Evolutionary conservation across 1,284 basidiomycete genomes (phyloP), one percentile per base, ranked within the genome.

Genomic region (Sphagnurus paluster): DNA sequence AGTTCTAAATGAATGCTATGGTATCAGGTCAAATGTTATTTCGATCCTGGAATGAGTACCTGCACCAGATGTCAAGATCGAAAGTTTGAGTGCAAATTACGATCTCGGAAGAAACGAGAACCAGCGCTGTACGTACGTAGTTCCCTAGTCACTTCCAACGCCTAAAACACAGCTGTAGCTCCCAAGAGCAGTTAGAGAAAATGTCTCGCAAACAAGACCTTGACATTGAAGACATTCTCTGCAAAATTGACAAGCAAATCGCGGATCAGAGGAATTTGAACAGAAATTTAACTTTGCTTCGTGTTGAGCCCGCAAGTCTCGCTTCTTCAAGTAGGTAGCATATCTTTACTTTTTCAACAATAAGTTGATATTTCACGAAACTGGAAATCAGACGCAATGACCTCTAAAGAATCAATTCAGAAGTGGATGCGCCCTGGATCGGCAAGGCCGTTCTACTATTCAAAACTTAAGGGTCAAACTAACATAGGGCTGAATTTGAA

Each of bases 161-260:
- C 0, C 37, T 14, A 42, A 28, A n/a, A 34, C 25, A 20, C 44
- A 25, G 19, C 23, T 49, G 11, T 32, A 82, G 80, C 7, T 79
- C 79, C 7, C 79, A 82, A 44, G 79, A 82, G 57, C 74, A 81
- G 44, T 60, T 83, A 14, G 71, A 76, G 53, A 66, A 75, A 53
- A 68, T 64, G 42, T 71, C 76, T 2, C 65, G 70, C 33, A 61
- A 68, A 37, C 76, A 79, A 58, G 77, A 80, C 54, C 53, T 66
- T 16, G 64, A 75, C 48, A 80, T 83, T 25, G 67, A 73, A 45
- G 54, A 62, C 11, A 58, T 80, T 9, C 63, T 82, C 8, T 62
- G 64, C 2, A 68, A 75, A 49, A 70, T 79, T 50, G 78, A 82
- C 53, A 62, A 74, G 48, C 55, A 73, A 39, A 71, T 60, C 42